phyloP scores from a whole-genome alignment of 2,329 filamentous ascomycete genomes.

The Arthrinium puccinioides region DNA sequence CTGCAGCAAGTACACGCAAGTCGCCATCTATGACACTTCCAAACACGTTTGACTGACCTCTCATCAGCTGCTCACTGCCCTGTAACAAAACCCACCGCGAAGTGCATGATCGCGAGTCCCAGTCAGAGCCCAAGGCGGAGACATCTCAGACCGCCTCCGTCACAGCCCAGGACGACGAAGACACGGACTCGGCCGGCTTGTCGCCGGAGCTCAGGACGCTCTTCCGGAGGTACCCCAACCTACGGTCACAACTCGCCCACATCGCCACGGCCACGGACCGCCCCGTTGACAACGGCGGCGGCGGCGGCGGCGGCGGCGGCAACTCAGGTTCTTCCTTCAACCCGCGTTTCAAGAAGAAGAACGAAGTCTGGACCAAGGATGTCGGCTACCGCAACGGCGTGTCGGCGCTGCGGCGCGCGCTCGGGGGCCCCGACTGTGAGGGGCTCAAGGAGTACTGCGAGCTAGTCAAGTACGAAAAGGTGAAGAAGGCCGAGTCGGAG shows the following conservation, averaged over 20 bases:
- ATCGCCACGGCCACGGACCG: slow-evolving; percentile 22
- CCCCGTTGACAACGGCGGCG: background rate
- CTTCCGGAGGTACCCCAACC: slow-evolving; percentile 18
- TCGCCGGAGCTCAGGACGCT: slow-evolving; percentile 11
- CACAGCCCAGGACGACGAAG: background rate
- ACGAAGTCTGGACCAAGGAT: slow-evolving; percentile 47
- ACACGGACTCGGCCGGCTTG: background rate
- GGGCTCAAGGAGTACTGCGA: slow-evolving; percentile 54
- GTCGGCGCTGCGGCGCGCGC: slow-evolving; percentile 42
- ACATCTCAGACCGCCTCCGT: background rate
- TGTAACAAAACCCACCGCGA: slow-evolving; percentile 45
- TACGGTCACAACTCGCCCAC: slow-evolving; percentile 16
- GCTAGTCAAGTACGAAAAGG: slow-evolving; percentile 40
- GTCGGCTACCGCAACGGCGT: slow-evolving; percentile 50
- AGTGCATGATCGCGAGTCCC: slow-evolving; percentile 28
- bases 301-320: slow-evolving; percentile 3
- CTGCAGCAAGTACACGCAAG: slow-evolving; percentile 53
- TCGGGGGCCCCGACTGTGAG: slow-evolving; percentile 46
- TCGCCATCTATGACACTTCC: slow-evolving; percentile 5
- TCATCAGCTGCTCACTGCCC: slow-evolving; percentile 47
- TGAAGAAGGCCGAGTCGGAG: slow-evolving; percentile 22
- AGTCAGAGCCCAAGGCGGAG: background rate
- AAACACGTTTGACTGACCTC: background rate
- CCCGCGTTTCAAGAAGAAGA: background rate
- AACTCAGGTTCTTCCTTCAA: too few species aligned